Percentiles rank a stretch among this genome's conserved stretches.
phyloP scores from a whole-genome alignment of 495 filamentous ascomycete species.

The Penicillium chermesinum region DNA sequence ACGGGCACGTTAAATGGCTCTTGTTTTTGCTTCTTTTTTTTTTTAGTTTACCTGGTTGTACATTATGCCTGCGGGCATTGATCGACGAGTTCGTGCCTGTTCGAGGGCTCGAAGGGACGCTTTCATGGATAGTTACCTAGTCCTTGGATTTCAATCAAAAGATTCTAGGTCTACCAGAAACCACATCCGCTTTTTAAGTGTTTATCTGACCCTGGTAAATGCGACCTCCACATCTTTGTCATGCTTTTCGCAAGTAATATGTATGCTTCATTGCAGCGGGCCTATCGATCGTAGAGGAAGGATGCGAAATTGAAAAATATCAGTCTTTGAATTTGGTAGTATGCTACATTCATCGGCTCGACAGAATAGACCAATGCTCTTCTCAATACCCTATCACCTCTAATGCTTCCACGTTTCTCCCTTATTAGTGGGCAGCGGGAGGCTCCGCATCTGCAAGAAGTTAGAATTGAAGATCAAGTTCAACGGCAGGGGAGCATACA shows the following conservation, averaged over 20 bases:
- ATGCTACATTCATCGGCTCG: neutral
- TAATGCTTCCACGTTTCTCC: neutral
- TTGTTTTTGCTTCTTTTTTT: slow-evolving; percentile 67
- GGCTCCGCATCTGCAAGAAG: slow-evolving; percentile 13
- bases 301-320: too few relatives aligned
- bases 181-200: neutral
- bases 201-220: neutral
- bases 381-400: neutral
- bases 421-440: slow-evolving; percentile 16
- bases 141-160: slow-evolving; percentile 24
- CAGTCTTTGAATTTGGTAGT: neutral
- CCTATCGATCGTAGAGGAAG: too few relatives aligned
- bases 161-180: slow-evolving; percentile 24
- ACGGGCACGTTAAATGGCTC: slow-evolving; percentile 67
- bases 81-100: slow-evolving; percentile 33
- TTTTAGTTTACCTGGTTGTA: slow-evolving; percentile 77
- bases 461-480: slow-evolving; percentile 5
- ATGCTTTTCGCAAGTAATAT: neutral
- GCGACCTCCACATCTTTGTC: neutral
- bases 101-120: slow-evolving; percentile 27
- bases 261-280: too few relatives aligned
- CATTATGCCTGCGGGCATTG: slow-evolving; percentile 80
- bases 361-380: neutral
- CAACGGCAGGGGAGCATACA: slow-evolving; percentile 51
- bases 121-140: slow-evolving; percentile 25